These are phyloP conservation scores for Plasmodium gaboni DNA, from an alignment of 169 alveolate species.

Conservation along the genomic window DNA sequence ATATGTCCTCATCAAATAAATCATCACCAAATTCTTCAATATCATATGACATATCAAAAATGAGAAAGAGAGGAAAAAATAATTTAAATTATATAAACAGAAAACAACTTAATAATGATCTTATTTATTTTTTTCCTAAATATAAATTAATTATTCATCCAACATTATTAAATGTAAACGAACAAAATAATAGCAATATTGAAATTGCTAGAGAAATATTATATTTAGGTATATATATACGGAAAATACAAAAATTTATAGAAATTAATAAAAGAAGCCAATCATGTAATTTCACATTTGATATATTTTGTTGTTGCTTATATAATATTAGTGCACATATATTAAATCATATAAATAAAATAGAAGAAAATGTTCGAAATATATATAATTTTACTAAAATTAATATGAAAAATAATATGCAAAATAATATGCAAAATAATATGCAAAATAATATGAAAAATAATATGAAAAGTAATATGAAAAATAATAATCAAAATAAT, in stretches of 20 bases:
- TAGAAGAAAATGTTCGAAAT: slow-evolving; percentile 65
- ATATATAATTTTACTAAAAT: slow-evolving; percentile 66
- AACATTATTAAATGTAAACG: neutral
- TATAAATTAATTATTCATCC: slow-evolving; percentile 59
- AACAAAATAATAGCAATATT: slow-evolving; percentile 43
- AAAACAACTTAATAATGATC: slow-evolving; percentile 12
- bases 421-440: too few species aligned
- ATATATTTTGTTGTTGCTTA: slow-evolving; percentile 64
- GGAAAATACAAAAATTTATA: slow-evolving; percentile 50
- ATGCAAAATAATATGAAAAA: slow-evolving; percentile 45
- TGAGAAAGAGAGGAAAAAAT: neutral
- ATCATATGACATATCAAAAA: slow-evolving; percentile 3
- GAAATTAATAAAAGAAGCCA: slow-evolving; percentile 72
- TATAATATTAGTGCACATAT: slow-evolving; percentile 55
- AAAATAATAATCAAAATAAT: slow-evolving; percentile 22
- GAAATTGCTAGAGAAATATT: slow-evolving; percentile 55
- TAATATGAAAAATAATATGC: slow-evolving; percentile 18
- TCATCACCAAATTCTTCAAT: neutral
- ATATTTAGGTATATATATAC: slow-evolving; percentile 45
- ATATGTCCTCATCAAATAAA: neutral
- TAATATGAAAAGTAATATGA: neutral
- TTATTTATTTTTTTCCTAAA: slow-evolving; percentile 39
- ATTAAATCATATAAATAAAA: slow-evolving; percentile 47
- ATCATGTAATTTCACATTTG: slow-evolving; percentile 58
- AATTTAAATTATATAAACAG: neutral